These are phyloP conservation scores for Corylus avellana DNA, from an alignment of 306 rosid species.

Conservation along the genomic window DNA sequence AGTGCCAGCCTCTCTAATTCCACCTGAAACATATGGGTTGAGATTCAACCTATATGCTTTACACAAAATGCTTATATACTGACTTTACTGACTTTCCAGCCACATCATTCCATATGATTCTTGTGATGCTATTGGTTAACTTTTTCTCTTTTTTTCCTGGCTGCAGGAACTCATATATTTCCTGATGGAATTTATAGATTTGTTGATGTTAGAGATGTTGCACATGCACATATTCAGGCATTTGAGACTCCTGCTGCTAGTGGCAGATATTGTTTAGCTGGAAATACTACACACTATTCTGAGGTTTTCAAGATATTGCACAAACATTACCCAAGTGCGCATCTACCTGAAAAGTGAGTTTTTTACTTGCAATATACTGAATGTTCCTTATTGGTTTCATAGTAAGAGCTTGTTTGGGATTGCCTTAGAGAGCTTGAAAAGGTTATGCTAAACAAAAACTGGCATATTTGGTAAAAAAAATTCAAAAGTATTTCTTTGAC, in stretches of 20 bases:
- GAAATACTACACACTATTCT: slow-evolving; percentile 52
- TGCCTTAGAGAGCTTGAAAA: too few relatives aligned
- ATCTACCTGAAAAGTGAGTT: slow-evolving; percentile 60
- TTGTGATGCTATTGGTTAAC: not conserved
- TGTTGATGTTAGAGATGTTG: slow-evolving; percentile 82
- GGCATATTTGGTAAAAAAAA: too few relatives aligned
- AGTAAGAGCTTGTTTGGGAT: too few relatives aligned
- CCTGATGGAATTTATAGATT: slow-evolving; percentile 47
- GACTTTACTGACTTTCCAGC: not conserved
- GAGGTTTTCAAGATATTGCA: slow-evolving; percentile 49
- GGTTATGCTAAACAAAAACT: too few relatives aligned
- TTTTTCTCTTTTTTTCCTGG: not conserved
- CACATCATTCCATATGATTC: not conserved
- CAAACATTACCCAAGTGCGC: slow-evolving; percentile 54
- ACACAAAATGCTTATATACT: not conserved
- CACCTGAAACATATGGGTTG: not conserved
- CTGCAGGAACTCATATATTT: slow-evolving; percentile 58
- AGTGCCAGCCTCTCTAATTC: not conserved
- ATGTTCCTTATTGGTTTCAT: not conserved
- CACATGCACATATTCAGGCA: slow-evolving; percentile 71
- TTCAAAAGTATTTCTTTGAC: too few relatives aligned
- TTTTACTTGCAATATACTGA: not conserved
- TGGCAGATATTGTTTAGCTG: slow-evolving; percentile 67
- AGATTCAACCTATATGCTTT: not conserved
- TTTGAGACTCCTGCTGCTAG: slow-evolving; percentile 76